Base-by-base conservation (phyloP, 2,329 filamentous ascomycete species). In the Alternaria brassicae region DNA sequence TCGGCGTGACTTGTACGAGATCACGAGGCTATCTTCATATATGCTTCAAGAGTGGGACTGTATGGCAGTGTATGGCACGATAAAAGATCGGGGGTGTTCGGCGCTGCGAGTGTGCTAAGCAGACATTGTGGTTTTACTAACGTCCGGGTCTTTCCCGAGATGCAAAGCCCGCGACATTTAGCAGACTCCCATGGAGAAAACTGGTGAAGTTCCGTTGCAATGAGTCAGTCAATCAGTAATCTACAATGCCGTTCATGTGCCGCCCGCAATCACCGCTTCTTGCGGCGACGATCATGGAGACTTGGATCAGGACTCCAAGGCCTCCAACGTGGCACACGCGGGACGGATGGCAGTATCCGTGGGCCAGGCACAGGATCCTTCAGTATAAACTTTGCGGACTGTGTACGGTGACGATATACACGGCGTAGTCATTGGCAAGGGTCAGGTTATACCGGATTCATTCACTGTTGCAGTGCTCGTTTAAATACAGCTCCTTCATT, bases 241-340 rank as follows among this genome's bases (percentile, higher is more conserved):
- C 4, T 36, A 36, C 44, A 34, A 19, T 15, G 44, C 44, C 30
- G 13, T 21, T n/a, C 25, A 13, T 21, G 19, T 23, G 44, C 19
- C 44, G 32, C 41, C 5, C 25, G 25, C 9, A 30, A 12, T 17
- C 25, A 32, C 17, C 27, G 23, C 40, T 21, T 45, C 39, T 57
- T 21, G 27, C 48, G 39, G 48, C 19, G 51, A 28, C 45, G 39
- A 19, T 50, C 48, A 21, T 45, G 19, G 48, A 57, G 30, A 32
- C 39, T 44, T n/a, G 40, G 30, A 48, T 51, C 50, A 57, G 54
- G 54, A 50, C 54, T 53, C 47, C 48, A 56, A 56, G 55, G 55
- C 55, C 40, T 58, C 49, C 50, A 53, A 45, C 32, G 41, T 47
- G 55, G 49, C 49, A 44, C 34, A 50, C 44, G 30, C 50, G 55